A percentile compares a stretch with the other conserved stretches of the same genome.
These are phyloP conservation scores for Betula pendula DNA, from an alignment of 306 rosid species.

Conservation along the genomic window DNA sequence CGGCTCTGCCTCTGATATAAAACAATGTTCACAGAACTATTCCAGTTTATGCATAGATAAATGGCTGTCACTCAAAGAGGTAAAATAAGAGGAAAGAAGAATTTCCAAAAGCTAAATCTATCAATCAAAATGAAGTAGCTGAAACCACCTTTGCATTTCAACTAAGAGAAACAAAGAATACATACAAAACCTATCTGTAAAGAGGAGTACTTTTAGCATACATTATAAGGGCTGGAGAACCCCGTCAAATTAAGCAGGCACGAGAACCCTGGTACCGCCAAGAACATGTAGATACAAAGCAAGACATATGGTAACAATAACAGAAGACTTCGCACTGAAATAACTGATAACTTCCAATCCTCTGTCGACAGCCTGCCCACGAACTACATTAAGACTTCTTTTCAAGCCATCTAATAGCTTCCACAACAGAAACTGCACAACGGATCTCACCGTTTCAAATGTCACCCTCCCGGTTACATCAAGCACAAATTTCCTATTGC, in stretches of 20 bases:
- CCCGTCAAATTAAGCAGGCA: slow-evolving; percentile 55
- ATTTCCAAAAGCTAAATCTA: background rate
- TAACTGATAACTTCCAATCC: slow-evolving; percentile 70
- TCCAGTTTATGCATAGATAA: background rate
- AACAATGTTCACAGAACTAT: background rate
- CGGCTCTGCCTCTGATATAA: background rate
- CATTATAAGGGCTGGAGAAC: slow-evolving; percentile 1
- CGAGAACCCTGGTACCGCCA: slow-evolving; percentile 55
- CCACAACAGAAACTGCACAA: slow-evolving; percentile 61
- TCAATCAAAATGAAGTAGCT: background rate
- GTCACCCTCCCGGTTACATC: slow-evolving; percentile 90
- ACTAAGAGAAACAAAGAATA: background rate
- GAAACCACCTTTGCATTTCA: background rate
- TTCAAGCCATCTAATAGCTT: slow-evolving; percentile 62
- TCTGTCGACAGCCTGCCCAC: slow-evolving; percentile 58
- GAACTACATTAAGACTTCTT: slow-evolving; percentile 52
- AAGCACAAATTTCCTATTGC: slow-evolving; percentile 66
- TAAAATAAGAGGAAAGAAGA: background rate
- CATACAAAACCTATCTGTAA: background rate
- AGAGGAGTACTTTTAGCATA: background rate
- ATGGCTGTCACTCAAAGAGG: background rate
- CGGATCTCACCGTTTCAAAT: slow-evolving; percentile 64
- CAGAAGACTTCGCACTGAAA: slow-evolving; percentile 75
- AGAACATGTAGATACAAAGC: slow-evolving; percentile 75
- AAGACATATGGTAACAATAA: slow-evolving; percentile 75